These are phyloP conservation scores for Phytophthora sp. DNA, from an alignment of 352 stramenopile species.

Conservation along the genomic window DNA sequence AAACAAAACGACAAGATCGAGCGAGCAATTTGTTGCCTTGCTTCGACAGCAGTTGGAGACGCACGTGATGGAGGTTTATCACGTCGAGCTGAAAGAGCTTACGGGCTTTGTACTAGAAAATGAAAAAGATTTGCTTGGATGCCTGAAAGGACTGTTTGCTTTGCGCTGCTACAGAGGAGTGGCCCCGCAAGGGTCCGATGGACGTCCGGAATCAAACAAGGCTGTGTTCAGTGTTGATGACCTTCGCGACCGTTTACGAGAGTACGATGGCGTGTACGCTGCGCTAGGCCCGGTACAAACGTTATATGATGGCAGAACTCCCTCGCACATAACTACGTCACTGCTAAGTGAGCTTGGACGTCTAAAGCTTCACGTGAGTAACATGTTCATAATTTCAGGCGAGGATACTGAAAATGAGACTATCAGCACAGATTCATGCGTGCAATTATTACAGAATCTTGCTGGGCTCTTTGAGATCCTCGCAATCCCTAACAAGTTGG, in stretches of 20 bases:
- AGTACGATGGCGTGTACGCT: conserved; percentile 30
- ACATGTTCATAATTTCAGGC: conserved; percentile 10
- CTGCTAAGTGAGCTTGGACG: conserved; percentile 7
- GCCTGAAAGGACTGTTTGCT: conserved; percentile 40
- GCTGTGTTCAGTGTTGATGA: conserved; percentile 26
- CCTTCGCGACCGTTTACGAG: conserved; percentile 26
- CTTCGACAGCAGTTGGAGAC: conserved; percentile 61
- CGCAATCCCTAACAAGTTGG: conserved; percentile 17
- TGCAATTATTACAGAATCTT: conserved; percentile 10
- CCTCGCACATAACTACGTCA: conserved; percentile 7
- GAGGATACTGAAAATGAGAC: not conserved
- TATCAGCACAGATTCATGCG: not conserved
- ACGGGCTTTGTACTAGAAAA: conserved; percentile 28
- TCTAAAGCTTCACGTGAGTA: conserved; percentile 19
- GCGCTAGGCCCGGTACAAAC: not conserved
- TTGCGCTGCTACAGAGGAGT: conserved; percentile 37
- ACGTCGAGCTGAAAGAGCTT: conserved; percentile 32
- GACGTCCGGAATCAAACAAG: not conserved
- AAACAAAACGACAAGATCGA: conserved; percentile 21
- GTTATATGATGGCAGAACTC: not conserved
- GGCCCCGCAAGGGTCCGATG: not conserved
- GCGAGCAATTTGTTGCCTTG: conserved; percentile 38
- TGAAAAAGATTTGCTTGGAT: conserved; percentile 44
- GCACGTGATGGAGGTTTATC: conserved; percentile 49
- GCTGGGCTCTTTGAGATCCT: conserved; percentile 15